Conservation (phyloP, 371 early-diverging fungal species). For the Mortierella sp. region DNA sequence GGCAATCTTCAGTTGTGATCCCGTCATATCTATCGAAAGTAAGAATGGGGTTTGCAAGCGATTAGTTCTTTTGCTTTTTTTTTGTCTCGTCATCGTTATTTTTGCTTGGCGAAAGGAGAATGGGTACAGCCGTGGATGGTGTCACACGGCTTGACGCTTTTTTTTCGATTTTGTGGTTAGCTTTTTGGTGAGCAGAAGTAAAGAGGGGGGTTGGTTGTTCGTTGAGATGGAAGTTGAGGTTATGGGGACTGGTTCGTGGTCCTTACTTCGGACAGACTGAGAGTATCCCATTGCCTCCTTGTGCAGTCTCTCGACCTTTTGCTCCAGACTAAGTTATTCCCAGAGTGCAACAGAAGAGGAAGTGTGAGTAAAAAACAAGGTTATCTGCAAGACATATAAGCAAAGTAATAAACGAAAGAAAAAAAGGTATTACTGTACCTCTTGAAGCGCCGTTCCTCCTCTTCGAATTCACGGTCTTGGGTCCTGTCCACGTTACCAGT, state of each 20-base stretch:
- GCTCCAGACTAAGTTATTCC: slow-evolving; percentile 89
- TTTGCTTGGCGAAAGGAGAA: slow-evolving; percentile 2
- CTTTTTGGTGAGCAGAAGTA: not conserved
- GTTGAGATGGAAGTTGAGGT: not conserved
- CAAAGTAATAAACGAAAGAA: not conserved
- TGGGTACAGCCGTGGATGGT: not conserved
- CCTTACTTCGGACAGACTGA: slow-evolving; percentile 82
- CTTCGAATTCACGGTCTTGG: slow-evolving; percentile 87
- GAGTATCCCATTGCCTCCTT: slow-evolving; percentile 96
- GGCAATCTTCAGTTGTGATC: slow-evolving; percentile 86
- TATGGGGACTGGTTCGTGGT: not conserved
- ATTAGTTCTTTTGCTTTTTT: not conserved
- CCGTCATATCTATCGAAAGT: slow-evolving; percentile 75
- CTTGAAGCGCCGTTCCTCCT: slow-evolving; percentile 87
- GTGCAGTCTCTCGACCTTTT: slow-evolving; percentile 87
- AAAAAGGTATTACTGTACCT: slow-evolving; percentile 57
- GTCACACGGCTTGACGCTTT: not conserved
- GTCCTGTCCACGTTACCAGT: slow-evolving; percentile 37
- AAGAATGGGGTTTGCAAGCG: not conserved
- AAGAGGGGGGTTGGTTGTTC: not conserved
- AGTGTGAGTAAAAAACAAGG: not conserved
- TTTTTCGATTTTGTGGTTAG: not conserved
- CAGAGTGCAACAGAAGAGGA: no score
- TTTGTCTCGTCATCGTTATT: not conserved
- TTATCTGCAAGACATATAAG: not conserved